Evolutionary conservation across 306 rosid species (phyloP).

Genomic region (Fagus crenata): DNA sequence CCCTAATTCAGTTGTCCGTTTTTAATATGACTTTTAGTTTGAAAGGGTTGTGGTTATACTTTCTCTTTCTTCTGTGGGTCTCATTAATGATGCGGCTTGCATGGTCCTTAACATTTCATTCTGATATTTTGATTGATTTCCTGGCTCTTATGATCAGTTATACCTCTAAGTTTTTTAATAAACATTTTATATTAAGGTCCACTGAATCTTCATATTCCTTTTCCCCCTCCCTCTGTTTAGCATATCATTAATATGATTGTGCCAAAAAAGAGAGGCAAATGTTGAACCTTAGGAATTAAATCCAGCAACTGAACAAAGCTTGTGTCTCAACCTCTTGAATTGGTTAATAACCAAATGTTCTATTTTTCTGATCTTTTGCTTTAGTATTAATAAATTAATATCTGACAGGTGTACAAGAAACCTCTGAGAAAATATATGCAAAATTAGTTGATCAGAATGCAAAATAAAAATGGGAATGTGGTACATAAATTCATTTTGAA

Average conservation of each 20-base stretch:
- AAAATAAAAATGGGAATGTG: not conserved
- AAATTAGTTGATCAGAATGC: not conserved
- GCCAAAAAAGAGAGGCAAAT: not conserved
- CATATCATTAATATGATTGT: not conserved
- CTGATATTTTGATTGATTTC: not conserved
- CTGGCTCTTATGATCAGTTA: not conserved
- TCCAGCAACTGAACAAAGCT: not conserved
- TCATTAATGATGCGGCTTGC: not conserved
- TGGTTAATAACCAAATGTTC: not conserved
- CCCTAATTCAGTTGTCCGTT: not conserved
- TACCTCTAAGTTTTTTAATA: not conserved
- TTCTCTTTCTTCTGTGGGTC: not conserved
- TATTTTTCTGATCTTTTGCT: not conserved
- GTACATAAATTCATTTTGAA: not conserved
- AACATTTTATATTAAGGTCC: not conserved
- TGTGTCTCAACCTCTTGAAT: not conserved
- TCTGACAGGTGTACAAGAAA: not conserved
- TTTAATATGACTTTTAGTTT: not conserved
- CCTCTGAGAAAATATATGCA: not conserved
- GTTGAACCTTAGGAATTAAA: not conserved
- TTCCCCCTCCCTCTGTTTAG: not conserved
- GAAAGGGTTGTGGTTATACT: not conserved
- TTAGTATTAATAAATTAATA: not conserved
- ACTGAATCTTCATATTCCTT: not conserved
- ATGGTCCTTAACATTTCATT: not conserved